Evolutionary conservation across 169 alveolate genomes (phyloP), one percentile per base, ranked within the genome.

Genomic region (Plasmodium yoelii): DNA sequence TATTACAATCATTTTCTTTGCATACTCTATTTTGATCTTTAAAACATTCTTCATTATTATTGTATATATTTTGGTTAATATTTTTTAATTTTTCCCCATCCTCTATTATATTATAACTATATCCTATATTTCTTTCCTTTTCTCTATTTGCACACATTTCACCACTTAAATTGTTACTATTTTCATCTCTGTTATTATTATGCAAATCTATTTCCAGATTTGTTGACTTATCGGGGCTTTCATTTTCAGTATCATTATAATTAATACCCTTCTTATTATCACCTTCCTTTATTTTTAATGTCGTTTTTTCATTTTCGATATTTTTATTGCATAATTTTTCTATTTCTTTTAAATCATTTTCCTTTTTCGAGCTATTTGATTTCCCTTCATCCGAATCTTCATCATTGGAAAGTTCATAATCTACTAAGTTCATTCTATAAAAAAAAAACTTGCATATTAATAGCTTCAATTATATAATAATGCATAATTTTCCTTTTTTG

Each of bases 351-450:
- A 9, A 12, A 12, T 61, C 22, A 9, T 26, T 61, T 28, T 26
- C 28, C 46, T 61, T 61, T 2, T 26, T 61, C 53, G 9, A 19
- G 19, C 28, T 15, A 61, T 42, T 15, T 61, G 49, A 9, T 18
- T 7, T 18, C 0, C 8, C 28, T 10, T 10, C 71, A 57, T 46
- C 73, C 10, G 9, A 44, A 28, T 82, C 90, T 1, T 82, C 90
- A 19, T 82, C 90, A 53, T 82, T 82, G 47, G 90, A 82, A 67
- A 82, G 22, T 67, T 82, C 90, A 60, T 82, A 82, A 34, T 82
- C 90, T 24, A 82, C 90, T 61, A 82, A 82, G 56, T 67, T 82
- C 90, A 82, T 82, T 70, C 72, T 65, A 65, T 7, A 39, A 19
- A 12, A n/a, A 53, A 47, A 59, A 22, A 46, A 44, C 7, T 34